Base-by-base conservation (phyloP, 148 eudicot species). In the Rheum nobile region DNA sequence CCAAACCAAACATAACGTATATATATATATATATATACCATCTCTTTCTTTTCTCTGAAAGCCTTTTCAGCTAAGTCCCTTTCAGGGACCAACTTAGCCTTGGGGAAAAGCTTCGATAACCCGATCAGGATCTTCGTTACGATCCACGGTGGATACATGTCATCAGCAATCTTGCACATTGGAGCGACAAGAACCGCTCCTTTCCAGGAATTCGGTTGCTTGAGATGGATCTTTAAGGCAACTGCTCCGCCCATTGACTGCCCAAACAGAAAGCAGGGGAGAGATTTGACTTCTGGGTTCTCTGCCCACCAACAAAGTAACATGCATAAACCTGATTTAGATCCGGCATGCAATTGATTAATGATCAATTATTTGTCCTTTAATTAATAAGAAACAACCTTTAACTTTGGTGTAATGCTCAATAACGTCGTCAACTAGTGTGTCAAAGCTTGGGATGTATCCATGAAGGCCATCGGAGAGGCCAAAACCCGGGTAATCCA, bases 81-180 rank as follows among this genome's bases (percentile, higher is more conserved):
- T 35, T 80, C 81, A 13, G 99, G 99, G 78, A 95, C 97, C 73
- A 95, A 81, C 85, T 95, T 95, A 28, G 83, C 77, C 70, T 81
- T 88, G 26, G 99, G 99, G 75, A 95, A 82, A 72, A 92, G 70
- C 78, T 90, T 90, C 50, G 97, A 90, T 55, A 95, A 4, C 31
- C 91, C 83, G 46, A 86, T 86, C 46, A 95, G 84, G 75, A 92
- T 26, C 80, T 92, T 81, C 34, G 86, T 83, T 80, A 92, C 69
- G 24, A 86, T 42, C 86, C 85, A 78, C 75, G 99, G 86, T 17
- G 99, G 99, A 72, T 84, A 86, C 86, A 95, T 80, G 77, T 88
- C 94, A 86, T 92, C 97, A 80, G 99, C 96, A 80, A 95, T 91
- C 99, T 95, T 95, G 85, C 97, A 95, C 99, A 95, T 95, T 41